These are phyloP conservation scores for Fonsecaea multimorphosa DNA, from an alignment of 2,329 filamentous ascomycete genomes.

Conservation along the genomic window DNA sequence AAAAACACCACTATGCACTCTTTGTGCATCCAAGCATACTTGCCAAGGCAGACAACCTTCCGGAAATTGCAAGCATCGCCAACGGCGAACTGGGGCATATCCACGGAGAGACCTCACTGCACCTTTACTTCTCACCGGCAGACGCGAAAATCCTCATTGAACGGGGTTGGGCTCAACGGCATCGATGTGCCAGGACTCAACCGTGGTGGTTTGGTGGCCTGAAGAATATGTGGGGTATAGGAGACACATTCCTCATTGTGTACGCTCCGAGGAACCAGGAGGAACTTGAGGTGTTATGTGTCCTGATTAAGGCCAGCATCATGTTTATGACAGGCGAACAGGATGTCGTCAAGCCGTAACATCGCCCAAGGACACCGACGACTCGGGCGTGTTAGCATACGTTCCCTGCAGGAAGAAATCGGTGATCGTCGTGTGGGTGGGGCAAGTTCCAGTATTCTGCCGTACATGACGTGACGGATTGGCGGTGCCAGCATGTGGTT, in stretches of 20 bases:
- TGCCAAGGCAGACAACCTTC: slow-evolving; percentile 39
- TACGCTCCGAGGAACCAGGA: slow-evolving; percentile 75
- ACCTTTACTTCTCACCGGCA: slow-evolving; percentile 78
- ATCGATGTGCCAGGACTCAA: slow-evolving; percentile 61
- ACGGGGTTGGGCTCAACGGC: slow-evolving; percentile 79
- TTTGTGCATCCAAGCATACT: slow-evolving; percentile 33
- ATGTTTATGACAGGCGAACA: slow-evolving; percentile 32
- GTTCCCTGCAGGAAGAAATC: neutral
- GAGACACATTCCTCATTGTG: slow-evolving; percentile 64
- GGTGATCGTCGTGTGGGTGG: neutral
- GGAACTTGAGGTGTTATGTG: slow-evolving; percentile 67
- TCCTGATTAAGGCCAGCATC: slow-evolving; percentile 31
- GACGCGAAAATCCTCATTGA: slow-evolving; percentile 75
- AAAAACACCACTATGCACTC: slow-evolving; percentile 31
- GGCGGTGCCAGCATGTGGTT: neutral
- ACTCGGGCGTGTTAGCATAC: neutral
- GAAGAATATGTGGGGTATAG: slow-evolving; percentile 34
- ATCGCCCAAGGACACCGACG: neutral
- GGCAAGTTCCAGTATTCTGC: neutral
- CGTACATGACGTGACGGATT: neutral
- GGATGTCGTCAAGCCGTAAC: slow-evolving; percentile 23
- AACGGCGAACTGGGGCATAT: slow-evolving; percentile 84
- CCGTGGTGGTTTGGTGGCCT: slow-evolving; percentile 66
- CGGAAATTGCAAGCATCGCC: slow-evolving; percentile 59
- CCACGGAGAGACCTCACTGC: slow-evolving; percentile 78